Base-by-base conservation (phyloP, 306 rosid species). In the Crotalaria pallida region DNA sequence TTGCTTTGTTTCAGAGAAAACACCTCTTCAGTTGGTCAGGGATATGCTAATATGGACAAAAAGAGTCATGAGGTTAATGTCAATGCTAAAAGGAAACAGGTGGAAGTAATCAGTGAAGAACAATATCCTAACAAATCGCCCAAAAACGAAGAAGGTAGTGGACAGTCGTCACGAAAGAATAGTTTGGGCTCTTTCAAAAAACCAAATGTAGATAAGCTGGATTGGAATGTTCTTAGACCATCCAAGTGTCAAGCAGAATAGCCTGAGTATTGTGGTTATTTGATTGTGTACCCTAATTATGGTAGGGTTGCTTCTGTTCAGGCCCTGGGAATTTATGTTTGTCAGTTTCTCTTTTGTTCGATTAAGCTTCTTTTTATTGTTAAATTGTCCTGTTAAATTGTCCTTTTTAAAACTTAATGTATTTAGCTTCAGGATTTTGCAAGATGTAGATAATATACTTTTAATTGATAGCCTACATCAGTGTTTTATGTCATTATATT, bases 201-300 rank as follows among this genome's bases (percentile, higher is more conserved):
- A 74, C 90, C 91, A 1, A 81, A 75, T 76, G 85, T 62, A 76
- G 87, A 73, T 82, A 84, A 82, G 84, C 80, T 92, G 67, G 77
- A 88, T 73, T 89, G 89, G 87, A 92, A 72, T 2, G 80, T 83
- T 62, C 98, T 92, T 74, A 81, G 96, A 83, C 85, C 88, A 33
- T 73, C 72, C 69, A 80, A 70, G 75, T 53, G 65, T 79, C 82
- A 80, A 82, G 51, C 58, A 82, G 63, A 79, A 77, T 79, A 31
- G 59, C 81, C 31, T 79, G 82, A 85, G 56, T 71, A 60, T 74
- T 36, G 59, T 49, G 65, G 44, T 31, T 74, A 51, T 67, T 72
- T 58, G 69, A 64, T 79, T 66, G 26, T 75, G 64, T 36, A 31
- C 31, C n/a, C 38, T 72, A 38, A 61, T 67, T 45, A 66, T 40